Conservation (phyloP, 352 stramenopile genomes). For the Pythium angustatum region DNA sequence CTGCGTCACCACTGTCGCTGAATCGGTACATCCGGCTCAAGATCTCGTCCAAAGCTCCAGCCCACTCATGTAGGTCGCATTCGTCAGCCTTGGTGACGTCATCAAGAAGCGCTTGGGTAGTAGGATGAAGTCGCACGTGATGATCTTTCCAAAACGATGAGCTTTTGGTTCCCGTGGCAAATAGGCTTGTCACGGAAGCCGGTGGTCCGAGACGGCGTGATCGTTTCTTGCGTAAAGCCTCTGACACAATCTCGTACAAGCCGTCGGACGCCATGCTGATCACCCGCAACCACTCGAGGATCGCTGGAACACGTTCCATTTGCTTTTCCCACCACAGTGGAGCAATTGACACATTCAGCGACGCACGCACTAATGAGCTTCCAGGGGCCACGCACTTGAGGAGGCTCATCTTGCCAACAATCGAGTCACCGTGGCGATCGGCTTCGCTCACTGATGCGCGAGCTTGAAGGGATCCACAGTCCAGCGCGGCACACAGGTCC, state of each 20-base stretch:
- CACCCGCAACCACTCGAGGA: conserved; percentile 77
- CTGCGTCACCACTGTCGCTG: not conserved
- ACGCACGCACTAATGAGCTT: conserved; percentile 53
- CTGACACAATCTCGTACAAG: conserved; percentile 66
- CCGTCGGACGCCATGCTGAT: conserved; percentile 72
- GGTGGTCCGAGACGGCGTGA: conserved; percentile 38
- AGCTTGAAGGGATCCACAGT: conserved; percentile 53
- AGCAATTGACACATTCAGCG: conserved; percentile 71
- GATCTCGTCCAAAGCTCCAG: not conserved
- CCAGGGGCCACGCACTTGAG: conserved; percentile 52
- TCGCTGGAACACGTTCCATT: conserved; percentile 46
- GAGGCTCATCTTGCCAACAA: conserved; percentile 43
- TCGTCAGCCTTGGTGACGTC: conserved; percentile 1
- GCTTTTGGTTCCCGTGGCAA: not conserved
- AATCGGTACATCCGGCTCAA: conserved; percentile 17
- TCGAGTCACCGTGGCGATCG: conserved; percentile 59
- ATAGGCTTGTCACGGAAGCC: conserved; percentile 29
- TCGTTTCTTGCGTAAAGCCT: conserved; percentile 58
- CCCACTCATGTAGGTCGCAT: conserved; percentile 8
- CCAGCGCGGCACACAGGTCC: conserved; percentile 53
- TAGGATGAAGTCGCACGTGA: conserved; percentile 15
- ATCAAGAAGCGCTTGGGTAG: conserved; percentile 10
- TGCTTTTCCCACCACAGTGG: conserved; percentile 71
- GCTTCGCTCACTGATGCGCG: conserved; percentile 54
- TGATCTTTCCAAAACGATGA: conserved; percentile 16